Base-by-base conservation (phyloP, 1,284 basidiomycete species). In the Ustilago crameri region DNA sequence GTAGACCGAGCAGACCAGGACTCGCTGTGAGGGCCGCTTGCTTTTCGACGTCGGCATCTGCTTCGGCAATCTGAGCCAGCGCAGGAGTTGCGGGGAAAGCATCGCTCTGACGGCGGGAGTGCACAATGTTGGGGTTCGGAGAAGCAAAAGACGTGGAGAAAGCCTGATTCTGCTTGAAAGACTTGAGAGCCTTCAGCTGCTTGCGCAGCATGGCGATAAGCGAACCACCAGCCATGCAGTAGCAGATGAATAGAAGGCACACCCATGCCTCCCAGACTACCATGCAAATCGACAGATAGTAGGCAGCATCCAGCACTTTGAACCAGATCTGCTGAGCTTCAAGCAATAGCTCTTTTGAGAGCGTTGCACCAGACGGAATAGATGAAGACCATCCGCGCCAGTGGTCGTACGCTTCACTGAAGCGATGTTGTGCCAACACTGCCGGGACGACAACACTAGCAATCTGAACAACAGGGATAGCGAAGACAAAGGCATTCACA, bases 321-420 rank as follows among this genome's bases (percentile, higher is more conserved):
- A 58, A 64, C 67, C 67, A 70, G 46, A 70, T 64, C 26, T 48
- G 44, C 53, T 70, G 67, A 5, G 60, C 61, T 27, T 70, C 56
- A 15, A 70, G 26, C 43, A 70, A 45, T 37, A 60, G n/a, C 15
- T 64, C 67, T 20, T 49, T 50, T 9, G 55, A 30, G 10, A 70
- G 57, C 12, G 20, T 20, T 1, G 27, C 37, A 12, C 43, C 52
- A 7, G 63, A 24, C 17, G 35, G 35, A 3, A 68, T 27, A 35
- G 46, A 17, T 5, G 18, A 30, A 42, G 53, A 37, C 61, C 61
- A 70, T 14, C 46, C 43, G 7, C 42, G 43, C 17, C 50, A 60
- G 30, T 59, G 46, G 3, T 51, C 53, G 20, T 51, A 51, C 0
- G 61, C 67, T 15, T 42, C 8, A 27, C 51, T 53, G 53, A 48